Base-by-base conservation (phyloP, 2,329 filamentous ascomycete species). In the Graphilbum fragrans region DNA sequence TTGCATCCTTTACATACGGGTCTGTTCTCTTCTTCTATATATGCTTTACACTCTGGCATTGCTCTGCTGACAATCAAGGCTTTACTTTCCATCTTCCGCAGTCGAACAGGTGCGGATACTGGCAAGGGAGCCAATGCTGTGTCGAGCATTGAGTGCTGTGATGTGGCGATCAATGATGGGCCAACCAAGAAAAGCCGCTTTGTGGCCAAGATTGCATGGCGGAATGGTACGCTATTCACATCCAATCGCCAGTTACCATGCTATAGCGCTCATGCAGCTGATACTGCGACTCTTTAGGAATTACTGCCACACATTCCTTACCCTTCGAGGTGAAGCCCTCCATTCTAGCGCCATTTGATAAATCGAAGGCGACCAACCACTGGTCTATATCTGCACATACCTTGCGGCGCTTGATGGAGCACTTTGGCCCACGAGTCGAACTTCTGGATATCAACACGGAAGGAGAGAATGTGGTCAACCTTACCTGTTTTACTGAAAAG, bases 401-500 rank as follows among this genome's bases (percentile, higher is more conserved):
- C 0, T 60, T 90, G 39, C 74, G 80, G 46, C 82, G 87, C 51
- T 72, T 86, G 46, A 80, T 85, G 60, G 84, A 88, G 45, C 83
- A 86, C 53, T 88, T 88, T 53, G 82, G 82, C 0, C 80, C 81
- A 1, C 83, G 82, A 5, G 86, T 85, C 25, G 84, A 90, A 56
- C 80, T 87, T 49, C 70, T 90, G 3, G 84, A 88, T 50, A 80
- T 90, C 47, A 82, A 83, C 53, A 77, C 80, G 0, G 77, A 86
- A 45, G 77, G 78, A 12, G 77, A 83, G 41, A 74, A 82, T 37
- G 78, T 76, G 25, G 72, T 83, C 16, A 82, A 84, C 43, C 85
- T 90, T 52, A 85, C 82, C 21, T 87, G 82, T 54, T 88, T 84
- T 53, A 87, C 82, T 1, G 84, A 88, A 56, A 88, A 86, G 61